These are phyloP conservation scores for Russula earlei DNA, from an alignment of 768 basidiomycete species.

Conservation along the genomic window DNA sequence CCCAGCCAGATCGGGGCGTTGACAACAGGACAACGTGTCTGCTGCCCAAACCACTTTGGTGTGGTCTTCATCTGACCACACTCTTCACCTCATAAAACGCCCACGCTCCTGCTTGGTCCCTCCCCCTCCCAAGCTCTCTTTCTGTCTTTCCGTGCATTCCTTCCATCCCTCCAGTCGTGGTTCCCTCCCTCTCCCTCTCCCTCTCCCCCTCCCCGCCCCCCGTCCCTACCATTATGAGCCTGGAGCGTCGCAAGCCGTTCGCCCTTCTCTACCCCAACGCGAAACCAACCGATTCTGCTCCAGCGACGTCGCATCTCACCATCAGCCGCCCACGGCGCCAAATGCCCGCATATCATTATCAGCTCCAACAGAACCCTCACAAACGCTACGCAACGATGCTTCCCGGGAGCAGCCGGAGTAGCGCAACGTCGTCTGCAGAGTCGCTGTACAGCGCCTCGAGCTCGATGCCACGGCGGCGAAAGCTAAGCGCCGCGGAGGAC, in stretches of 20 bases:
- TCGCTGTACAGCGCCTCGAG: conserved; percentile 1
- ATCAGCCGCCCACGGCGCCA: conserved; percentile 14
- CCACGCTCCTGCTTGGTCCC: conserved; percentile 1
- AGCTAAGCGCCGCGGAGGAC: conserved; percentile 17
- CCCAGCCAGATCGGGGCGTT: conserved; percentile 14
- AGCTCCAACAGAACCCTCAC: conserved; percentile 1
- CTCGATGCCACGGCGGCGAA: conserved; percentile 10
- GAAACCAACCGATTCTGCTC: not conserved
- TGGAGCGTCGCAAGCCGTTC: conserved; percentile 11
- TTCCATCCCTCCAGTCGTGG: too few relatives aligned
- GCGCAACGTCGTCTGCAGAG: conserved; percentile 13
- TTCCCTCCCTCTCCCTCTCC: not conserved
- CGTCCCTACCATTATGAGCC: conserved; percentile 1
- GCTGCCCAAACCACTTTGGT: conserved; percentile 4
- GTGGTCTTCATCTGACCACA: conserved; percentile 12
- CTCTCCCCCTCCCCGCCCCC: not conserved
- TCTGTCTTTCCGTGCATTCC: not conserved
- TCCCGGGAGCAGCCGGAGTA: conserved; percentile 13
- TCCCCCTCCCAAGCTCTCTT: conserved; percentile 1
- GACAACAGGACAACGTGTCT: conserved; percentile 12
- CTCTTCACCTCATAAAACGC: conserved; percentile 16
- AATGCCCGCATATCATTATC: conserved; percentile 1
- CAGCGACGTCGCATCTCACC: not conserved
- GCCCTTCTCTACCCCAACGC: conserved; percentile 1
- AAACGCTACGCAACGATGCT: conserved; percentile 16